Evolutionary conservation across 495 filamentous ascomycete species (phyloP), one percentile per base, ranked within the genome.

Genomic region (Aspergillus wentii): DNA sequence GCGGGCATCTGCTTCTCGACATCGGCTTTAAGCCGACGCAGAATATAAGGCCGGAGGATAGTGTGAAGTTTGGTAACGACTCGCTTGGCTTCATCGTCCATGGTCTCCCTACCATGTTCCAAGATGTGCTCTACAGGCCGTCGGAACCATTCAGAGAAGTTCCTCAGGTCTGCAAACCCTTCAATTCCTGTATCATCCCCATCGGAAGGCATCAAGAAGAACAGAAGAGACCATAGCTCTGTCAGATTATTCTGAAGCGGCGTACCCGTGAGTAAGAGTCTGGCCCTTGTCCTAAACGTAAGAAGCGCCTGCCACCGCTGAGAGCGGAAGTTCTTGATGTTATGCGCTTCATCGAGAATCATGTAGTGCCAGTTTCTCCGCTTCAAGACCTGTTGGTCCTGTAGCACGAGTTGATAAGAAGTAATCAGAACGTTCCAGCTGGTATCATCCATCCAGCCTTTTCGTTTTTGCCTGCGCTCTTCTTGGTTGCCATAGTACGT

Each of bases 1-100:
- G 78, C 88, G 0, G 94, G 94, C 88, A 99, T 95, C 53, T 97
- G 91, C 62, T 99, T 97, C 69, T 99, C 94, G 16, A 99, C 94
- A 56, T 99, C 94, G 30, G 90, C 86, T 64, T 99, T 99, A 26
- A 99, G 66, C 43, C 94, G 76, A 30, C 94, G 82, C 15, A 99
- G 76, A 10, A 99, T 78, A 59, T 94, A 95, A 2, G 94, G 94
- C 16, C 94, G 81, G 5, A 99, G 71, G 27, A 95, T 84, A 44
- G 90, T 84, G 59, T 99, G 94, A 11, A 99, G 80, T 57, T 96
- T 92, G 22, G 77, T 76, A 38, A 99, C 88, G 38, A 92, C 86
- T 33, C 76, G 79, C 47, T 87, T 84, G 11, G 89, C 85, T 58
- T 97, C 89, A 11, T 91, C 85, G 46, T 96, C 92, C 73, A 99